Conservation (phyloP, 2,329 filamentous ascomycete genomes). For the Paraconiothyrium brasiliense region DNA sequence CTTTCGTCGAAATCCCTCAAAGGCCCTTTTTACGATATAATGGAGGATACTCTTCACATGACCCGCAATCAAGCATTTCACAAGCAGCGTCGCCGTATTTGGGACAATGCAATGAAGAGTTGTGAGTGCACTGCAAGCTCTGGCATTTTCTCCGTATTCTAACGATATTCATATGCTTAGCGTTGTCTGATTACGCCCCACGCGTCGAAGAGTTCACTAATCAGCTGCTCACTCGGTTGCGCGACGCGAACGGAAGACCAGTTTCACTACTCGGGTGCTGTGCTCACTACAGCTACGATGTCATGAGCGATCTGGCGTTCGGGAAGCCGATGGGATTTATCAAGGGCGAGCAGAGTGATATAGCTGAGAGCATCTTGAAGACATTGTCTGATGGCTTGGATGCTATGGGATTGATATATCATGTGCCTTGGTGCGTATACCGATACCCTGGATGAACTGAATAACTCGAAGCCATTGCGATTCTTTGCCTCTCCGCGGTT, state of each 20-base stretch:
- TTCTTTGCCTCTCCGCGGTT: not conserved
- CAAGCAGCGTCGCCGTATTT: conserved; percentile 32
- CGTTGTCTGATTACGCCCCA: conserved; percentile 33
- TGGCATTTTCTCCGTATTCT: not conserved
- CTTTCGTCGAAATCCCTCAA: conserved; percentile 30
- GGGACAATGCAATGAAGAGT: conserved; percentile 39
- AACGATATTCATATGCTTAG: not conserved
- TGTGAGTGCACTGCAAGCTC: conserved; percentile 17
- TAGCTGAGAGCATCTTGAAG: conserved; percentile 33
- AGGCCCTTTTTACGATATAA: conserved; percentile 36
- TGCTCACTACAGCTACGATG: conserved; percentile 56
- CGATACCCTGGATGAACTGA: not conserved
- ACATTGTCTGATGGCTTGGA: conserved; percentile 43
- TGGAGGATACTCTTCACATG: conserved; percentile 30
- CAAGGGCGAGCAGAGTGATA: conserved; percentile 45
- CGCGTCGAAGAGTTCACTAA: conserved; percentile 36
- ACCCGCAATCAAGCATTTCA: conserved; percentile 34
- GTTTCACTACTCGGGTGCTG: conserved; percentile 54
- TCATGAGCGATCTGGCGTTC: conserved; percentile 58
- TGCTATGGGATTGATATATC: conserved; percentile 34
- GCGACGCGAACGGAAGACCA: conserved; percentile 30
- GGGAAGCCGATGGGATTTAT: conserved; percentile 52
- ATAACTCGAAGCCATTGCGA: not conserved
- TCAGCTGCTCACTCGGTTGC: conserved; percentile 30
- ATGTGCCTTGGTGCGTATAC: conserved; percentile 34